phyloP scores from a whole-genome alignment of 148 eudicot species.

The Nyssa sinensis region DNA sequence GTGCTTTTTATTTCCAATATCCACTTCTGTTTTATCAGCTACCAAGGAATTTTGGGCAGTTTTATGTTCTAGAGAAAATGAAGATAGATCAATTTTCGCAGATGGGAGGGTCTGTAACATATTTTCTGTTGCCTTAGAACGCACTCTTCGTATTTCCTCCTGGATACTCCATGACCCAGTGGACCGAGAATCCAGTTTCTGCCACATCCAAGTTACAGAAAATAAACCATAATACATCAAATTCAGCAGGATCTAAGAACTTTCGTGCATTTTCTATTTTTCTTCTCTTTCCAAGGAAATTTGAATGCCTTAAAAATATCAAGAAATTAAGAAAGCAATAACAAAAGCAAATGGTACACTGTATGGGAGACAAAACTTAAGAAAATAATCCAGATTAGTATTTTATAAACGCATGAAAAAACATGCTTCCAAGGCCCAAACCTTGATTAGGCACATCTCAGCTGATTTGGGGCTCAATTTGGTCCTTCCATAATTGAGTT shows the following conservation, averaged over 20 bases:
- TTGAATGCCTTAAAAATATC: neutral
- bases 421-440: too few relatives aligned
- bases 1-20: constrained; percentile 7
- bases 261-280: neutral
- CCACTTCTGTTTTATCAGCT: constrained; percentile 13
- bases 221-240: neutral
- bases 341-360: neutral
- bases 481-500: too few relatives aligned
- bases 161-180: constrained; percentile 80
- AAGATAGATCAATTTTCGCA: constrained; percentile 19
- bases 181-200: constrained; percentile 48
- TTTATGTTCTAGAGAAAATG: constrained; percentile 18
- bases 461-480: too few relatives aligned
- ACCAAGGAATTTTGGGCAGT: constrained; percentile 2
- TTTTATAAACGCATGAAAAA: too few relatives aligned
- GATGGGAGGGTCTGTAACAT: constrained; percentile 40
- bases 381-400: too few relatives aligned
- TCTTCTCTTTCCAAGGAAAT: neutral
- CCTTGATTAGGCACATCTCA: too few relatives aligned
- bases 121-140: constrained; percentile 79
- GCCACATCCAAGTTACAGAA: constrained; percentile 26
- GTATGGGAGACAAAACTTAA: too few relatives aligned
- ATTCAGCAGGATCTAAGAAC: neutral
- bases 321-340: neutral
- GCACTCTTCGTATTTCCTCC: constrained; percentile 85